A percentile compares a stretch with the other conserved stretches of the same genome.
These are phyloP conservation scores for Colletotrichum falcatum DNA, from an alignment of 2,329 filamentous ascomycete species.

Conservation along the genomic window DNA sequence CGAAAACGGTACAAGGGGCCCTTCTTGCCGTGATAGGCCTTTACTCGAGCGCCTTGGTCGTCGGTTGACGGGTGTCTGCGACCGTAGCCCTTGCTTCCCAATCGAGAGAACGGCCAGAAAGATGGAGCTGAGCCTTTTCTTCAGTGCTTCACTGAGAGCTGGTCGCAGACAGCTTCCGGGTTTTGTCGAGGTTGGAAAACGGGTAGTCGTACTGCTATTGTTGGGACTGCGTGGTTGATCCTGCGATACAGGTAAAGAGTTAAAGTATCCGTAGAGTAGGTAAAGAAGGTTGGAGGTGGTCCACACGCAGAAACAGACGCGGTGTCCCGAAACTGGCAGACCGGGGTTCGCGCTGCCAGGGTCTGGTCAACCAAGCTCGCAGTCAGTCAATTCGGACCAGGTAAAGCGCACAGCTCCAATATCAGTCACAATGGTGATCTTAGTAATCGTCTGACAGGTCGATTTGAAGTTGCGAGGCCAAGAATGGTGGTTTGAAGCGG, in stretches of 20 bases:
- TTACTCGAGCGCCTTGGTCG: not conserved
- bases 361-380: not conserved
- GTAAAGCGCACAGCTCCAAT: not conserved
- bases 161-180: not conserved
- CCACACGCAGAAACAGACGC: conserved; percentile 25
- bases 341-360: conserved; percentile 29
- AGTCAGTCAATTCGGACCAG: not conserved
- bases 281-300: conserved; percentile 20
- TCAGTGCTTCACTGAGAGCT: not conserved
- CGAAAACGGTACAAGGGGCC: not conserved
- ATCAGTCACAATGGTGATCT: no score
- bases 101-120: not conserved
- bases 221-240: not conserved
- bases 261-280: no score
- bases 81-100: conserved; percentile 8
- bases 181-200: not conserved
- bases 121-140: not conserved
- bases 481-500: not conserved
- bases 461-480: not conserved
- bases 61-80: not conserved
- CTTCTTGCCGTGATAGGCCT: not conserved
- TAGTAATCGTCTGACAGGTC: not conserved
- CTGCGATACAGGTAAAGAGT: no score
- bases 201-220: not conserved
- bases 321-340: conserved; percentile 21